These are phyloP conservation scores for Phytopythium aichiense DNA, from an alignment of 352 stramenopile genomes.

Conservation along the genomic window DNA sequence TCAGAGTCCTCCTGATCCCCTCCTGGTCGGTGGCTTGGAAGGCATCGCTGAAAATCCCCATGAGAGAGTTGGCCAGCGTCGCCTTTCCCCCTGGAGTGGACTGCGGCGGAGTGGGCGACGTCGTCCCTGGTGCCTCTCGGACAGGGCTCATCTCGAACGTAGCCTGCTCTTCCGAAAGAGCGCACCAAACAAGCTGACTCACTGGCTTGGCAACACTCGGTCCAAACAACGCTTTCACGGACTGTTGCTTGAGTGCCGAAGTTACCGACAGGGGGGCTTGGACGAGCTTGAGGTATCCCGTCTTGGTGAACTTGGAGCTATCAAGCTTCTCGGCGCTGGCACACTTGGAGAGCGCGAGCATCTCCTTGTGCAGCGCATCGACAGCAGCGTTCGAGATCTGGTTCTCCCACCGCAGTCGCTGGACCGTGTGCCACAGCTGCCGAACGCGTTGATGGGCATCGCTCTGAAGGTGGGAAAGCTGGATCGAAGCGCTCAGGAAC, in stretches of 20 bases:
- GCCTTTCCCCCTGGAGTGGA: constrained; percentile 24
- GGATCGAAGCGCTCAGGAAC: constrained; percentile 59
- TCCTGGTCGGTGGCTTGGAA: constrained; percentile 20
- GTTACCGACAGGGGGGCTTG: constrained; percentile 24
- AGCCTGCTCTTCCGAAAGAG: constrained; percentile 53
- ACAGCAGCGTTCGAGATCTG: constrained; percentile 39
- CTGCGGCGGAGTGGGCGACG: constrained; percentile 1
- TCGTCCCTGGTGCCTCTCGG: constrained; percentile 10
- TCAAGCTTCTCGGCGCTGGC: constrained; percentile 66
- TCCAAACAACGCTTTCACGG: constrained; percentile 30
- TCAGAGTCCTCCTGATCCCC: constrained; percentile 15
- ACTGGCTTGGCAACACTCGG: constrained; percentile 3
- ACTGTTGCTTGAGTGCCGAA: constrained; percentile 11
- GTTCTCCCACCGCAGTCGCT: constrained; percentile 46
- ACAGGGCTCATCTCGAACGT: constrained; percentile 48
- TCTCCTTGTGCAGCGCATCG: constrained; percentile 51
- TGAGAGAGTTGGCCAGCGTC: constrained; percentile 44
- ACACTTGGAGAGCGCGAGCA: constrained; percentile 55
- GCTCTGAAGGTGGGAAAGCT: constrained; percentile 61
- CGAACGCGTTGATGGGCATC: constrained; percentile 50
- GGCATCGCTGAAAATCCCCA: constrained; percentile 49
- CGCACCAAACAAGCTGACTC: constrained; percentile 42
- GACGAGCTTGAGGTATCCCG: constrained; percentile 43
- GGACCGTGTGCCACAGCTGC: constrained; percentile 59
- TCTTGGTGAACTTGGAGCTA: constrained; percentile 33